Percentiles rank a stretch among this genome's conserved stretches.
These are phyloP conservation scores for Penicillium griseofulvum DNA, from an alignment of 2,329 filamentous ascomycete species.

Conservation along the genomic window DNA sequence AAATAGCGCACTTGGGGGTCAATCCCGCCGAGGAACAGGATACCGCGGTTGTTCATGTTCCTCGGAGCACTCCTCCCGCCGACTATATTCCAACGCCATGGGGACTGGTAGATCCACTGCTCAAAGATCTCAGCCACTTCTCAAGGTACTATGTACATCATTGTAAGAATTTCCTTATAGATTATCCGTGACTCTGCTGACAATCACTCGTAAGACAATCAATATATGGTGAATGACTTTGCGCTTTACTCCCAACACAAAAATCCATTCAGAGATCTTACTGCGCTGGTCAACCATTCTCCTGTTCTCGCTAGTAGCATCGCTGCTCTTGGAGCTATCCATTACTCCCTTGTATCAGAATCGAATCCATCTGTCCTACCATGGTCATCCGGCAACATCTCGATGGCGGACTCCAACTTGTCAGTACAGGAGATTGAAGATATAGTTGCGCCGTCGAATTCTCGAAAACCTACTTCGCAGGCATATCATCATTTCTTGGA, in stretches of 20 bases:
- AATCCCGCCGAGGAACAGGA: constrained; percentile 4
- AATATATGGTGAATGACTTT: constrained; percentile 45
- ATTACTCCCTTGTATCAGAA: constrained; percentile 44
- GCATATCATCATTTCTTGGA: constrained; percentile 43
- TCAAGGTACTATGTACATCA: constrained; percentile 50
- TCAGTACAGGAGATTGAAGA: constrained; percentile 30
- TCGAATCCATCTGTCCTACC: constrained; percentile 35
- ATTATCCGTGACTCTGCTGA: constrained; percentile 15
- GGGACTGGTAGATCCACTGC: constrained; percentile 47
- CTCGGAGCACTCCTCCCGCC: constrained; percentile 1
- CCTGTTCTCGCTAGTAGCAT: constrained; percentile 49
- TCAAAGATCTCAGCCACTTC: constrained; percentile 46
- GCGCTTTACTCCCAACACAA: constrained; percentile 48
- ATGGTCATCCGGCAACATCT: constrained; percentile 27
- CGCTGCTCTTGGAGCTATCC: constrained; percentile 49
- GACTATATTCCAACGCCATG: constrained; percentile 35
- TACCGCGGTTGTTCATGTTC: constrained; percentile 17
- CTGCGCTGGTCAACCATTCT: constrained; percentile 45
- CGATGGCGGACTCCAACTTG: constrained; percentile 14
- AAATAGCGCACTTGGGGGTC: not conserved
- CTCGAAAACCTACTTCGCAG: constrained; percentile 34
- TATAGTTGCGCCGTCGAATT: constrained; percentile 30
- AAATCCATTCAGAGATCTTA: constrained; percentile 51
- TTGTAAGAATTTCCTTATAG: constrained; percentile 31
- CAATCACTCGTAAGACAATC: constrained; percentile 29